A percentile compares a stretch with the other conserved stretches of the same genome.
Conservation (phyloP, 805 yeast genomes). For the Starmera pachycereana region DNA sequence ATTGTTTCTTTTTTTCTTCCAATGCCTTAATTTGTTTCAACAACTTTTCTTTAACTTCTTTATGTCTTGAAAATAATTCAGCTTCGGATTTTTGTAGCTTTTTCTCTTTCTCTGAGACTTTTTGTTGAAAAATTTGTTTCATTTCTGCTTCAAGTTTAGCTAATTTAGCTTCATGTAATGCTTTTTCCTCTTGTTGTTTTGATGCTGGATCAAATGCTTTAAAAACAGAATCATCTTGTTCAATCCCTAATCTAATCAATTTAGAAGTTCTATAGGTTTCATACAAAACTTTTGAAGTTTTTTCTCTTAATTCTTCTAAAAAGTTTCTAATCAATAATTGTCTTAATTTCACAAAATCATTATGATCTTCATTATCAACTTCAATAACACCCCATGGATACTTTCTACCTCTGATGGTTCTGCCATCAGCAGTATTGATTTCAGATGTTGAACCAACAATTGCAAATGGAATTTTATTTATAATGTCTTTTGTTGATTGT, state of each 20-base stretch:
- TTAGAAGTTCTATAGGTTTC: slow-evolving; percentile 86
- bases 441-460: slow-evolving; percentile 81
- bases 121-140: slow-evolving; percentile 93
- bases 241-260: slow-evolving; percentile 71
- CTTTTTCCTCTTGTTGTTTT: slow-evolving; percentile 89
- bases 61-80: slow-evolving; percentile 89
- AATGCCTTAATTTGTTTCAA: slow-evolving; percentile 78
- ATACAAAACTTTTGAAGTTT: slow-evolving; percentile 64
- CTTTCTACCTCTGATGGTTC: slow-evolving; percentile 77
- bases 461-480: slow-evolving; percentile 79
- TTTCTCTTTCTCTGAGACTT: slow-evolving; percentile 94
- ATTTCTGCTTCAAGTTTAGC: slow-evolving; percentile 93
- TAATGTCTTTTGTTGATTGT: slow-evolving; percentile 52
- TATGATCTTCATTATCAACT: slow-evolving; percentile 88
- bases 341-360: slow-evolving; percentile 83
- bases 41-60: slow-evolving; percentile 94
- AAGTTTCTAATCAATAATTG: slow-evolving; percentile 82
- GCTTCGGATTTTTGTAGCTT: slow-evolving; percentile 95
- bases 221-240: slow-evolving; percentile 89
- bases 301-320: slow-evolving; percentile 88
- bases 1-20: slow-evolving; percentile 81
- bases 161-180: slow-evolving; percentile 86
- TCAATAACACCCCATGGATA: slow-evolving; percentile 98
- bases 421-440: slow-evolving; percentile 63
- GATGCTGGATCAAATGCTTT: slow-evolving; percentile 88